phyloP scores from a whole-genome alignment of 1,284 basidiomycete genomes.

The Termitomyces sp. region DNA sequence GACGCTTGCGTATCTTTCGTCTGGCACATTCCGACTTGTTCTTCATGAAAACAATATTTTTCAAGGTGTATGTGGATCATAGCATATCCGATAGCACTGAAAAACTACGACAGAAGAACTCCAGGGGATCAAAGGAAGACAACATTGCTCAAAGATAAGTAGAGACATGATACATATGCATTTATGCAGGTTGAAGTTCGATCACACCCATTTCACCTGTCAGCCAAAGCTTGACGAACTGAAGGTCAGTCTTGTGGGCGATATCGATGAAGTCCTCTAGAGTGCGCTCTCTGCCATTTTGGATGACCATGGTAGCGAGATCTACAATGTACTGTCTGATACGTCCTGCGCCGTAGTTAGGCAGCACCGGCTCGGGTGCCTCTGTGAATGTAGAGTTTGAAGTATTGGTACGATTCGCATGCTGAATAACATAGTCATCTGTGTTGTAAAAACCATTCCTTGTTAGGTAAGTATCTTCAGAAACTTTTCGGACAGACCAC shows the following conservation, averaged over 20 bases:
- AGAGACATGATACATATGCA: no score
- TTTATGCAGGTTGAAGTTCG: slow-evolving; percentile 19
- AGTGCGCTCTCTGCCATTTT: slow-evolving; percentile 22
- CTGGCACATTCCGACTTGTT: no score
- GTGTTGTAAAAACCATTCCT: neutral
- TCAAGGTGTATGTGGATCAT: no score
- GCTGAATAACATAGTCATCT: slow-evolving; percentile 15
- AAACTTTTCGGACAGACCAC: neutral
- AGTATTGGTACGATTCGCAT: slow-evolving; percentile 1
- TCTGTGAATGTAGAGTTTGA: neutral
- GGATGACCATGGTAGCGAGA: slow-evolving; percentile 23
- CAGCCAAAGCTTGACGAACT: slow-evolving; percentile 25
- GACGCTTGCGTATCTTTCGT: no score
- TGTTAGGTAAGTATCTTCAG: no score
- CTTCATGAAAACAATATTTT: no score
- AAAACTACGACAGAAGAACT: no score
- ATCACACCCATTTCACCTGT: slow-evolving; percentile 17
- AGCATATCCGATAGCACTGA: no score
- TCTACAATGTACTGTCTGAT: slow-evolving; percentile 25
- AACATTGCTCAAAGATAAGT: no score
- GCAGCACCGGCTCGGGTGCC: slow-evolving; percentile 25
- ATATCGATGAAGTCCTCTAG: slow-evolving; percentile 23
- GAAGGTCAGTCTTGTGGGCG: slow-evolving; percentile 24
- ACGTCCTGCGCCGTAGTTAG: slow-evolving; percentile 24
- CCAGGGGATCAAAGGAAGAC: no score